Evolutionary conservation across 2,329 filamentous ascomycete genomes (phyloP).

Genomic region (Whalleya microplaca): DNA sequence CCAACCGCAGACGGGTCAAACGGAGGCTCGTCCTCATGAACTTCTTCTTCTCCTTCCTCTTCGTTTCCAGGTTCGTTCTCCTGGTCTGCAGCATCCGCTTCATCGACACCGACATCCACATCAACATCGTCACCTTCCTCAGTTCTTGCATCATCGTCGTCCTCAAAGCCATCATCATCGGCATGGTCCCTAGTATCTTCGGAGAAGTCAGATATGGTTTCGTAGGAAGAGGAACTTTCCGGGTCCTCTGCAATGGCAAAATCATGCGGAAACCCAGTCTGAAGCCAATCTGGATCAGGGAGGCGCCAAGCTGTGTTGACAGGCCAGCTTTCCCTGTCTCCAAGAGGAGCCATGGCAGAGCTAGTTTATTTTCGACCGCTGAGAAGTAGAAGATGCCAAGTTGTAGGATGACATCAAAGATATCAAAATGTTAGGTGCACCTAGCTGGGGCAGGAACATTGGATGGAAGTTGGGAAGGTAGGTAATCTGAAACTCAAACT

Average conservation of each 20-base stretch:
- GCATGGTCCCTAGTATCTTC: slow-evolving; percentile 4
- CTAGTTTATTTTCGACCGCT: background rate
- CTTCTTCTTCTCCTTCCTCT: slow-evolving; percentile 41
- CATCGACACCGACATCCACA: slow-evolving; percentile 37
- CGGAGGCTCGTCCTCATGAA: slow-evolving; percentile 41
- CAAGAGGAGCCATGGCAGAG: slow-evolving; percentile 4
- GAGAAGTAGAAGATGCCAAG: background rate
- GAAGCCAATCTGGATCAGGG: background rate
- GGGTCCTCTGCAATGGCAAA: background rate
- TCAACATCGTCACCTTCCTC: slow-evolving; percentile 35
- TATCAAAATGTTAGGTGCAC: background rate
- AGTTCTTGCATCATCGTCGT: slow-evolving; percentile 25
- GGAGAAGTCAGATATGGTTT: slow-evolving; percentile 6
- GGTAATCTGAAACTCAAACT: slow-evolving; percentile 5
- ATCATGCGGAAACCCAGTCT: background rate
- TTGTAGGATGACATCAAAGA: background rate
- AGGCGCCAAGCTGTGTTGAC: background rate
- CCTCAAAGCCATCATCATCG: slow-evolving; percentile 18
- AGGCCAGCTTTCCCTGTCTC: background rate
- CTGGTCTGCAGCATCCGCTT: slow-evolving; percentile 31
- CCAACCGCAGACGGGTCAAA: slow-evolving; percentile 60
- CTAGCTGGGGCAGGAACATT: background rate
- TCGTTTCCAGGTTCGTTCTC: slow-evolving; percentile 36
- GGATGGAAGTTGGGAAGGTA: too few relatives aligned
- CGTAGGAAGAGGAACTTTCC: background rate